Conservation (phyloP, 768 basidiomycete species). For the Suillus discolor region DNA sequence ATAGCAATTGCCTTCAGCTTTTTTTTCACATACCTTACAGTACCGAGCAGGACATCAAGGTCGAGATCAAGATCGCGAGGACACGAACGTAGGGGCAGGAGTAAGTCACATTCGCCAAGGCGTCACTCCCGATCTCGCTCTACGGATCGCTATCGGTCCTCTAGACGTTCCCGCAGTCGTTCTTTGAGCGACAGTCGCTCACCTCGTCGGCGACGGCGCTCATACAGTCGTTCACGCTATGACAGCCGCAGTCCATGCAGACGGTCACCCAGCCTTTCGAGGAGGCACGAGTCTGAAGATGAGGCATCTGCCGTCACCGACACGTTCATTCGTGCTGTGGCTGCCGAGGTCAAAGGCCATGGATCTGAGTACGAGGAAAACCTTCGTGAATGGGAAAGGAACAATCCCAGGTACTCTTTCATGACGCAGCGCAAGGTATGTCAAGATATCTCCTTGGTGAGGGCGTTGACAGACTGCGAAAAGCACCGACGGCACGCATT, state of each 20-base stretch:
- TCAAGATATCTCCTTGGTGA: slow-evolving; percentile 6
- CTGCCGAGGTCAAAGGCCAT: slow-evolving; percentile 81
- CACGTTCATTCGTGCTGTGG: slow-evolving; percentile 85
- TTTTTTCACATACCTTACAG: slow-evolving; percentile 6
- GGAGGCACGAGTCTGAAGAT: slow-evolving; percentile 56
- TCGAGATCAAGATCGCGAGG: slow-evolving; percentile 39
- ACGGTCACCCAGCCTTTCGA: slow-evolving; percentile 35
- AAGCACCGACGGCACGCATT: slow-evolving; percentile 75
- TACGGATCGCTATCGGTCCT: slow-evolving; percentile 39
- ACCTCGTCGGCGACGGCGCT: slow-evolving; percentile 39
- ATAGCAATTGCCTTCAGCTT: not conserved
- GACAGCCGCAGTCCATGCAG: slow-evolving; percentile 51
- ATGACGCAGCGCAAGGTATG: slow-evolving; percentile 58
- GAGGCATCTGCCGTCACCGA: slow-evolving; percentile 63
- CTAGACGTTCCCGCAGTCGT: slow-evolving; percentile 51
- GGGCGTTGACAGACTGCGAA: slow-evolving; percentile 2
- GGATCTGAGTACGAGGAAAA: slow-evolving; percentile 75
- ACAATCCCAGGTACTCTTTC: slow-evolving; percentile 84
- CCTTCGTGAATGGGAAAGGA: slow-evolving; percentile 73
- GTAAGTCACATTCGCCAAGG: slow-evolving; percentile 33
- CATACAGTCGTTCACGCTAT: slow-evolving; percentile 42
- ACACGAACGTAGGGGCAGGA: slow-evolving; percentile 26
- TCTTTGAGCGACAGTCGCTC: slow-evolving; percentile 50
- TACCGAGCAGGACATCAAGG: slow-evolving; percentile 23
- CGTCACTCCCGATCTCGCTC: slow-evolving; percentile 39